Evolutionary conservation across 352 stramenopile species (phyloP).

Genomic region (Globisporangium emineosum): DNA sequence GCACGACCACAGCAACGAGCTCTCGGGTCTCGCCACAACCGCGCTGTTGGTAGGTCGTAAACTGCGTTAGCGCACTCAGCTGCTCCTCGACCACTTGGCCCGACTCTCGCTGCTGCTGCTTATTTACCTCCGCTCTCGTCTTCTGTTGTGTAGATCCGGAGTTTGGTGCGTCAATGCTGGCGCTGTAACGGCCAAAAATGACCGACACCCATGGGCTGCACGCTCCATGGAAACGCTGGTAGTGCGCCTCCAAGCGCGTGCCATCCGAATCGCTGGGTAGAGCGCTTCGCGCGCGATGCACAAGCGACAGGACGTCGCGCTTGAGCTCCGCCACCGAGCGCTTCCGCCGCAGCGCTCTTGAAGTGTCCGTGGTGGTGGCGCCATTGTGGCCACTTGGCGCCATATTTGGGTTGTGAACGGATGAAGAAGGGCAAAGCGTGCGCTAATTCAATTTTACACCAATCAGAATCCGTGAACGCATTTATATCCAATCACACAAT

Average conservation of each 20-base stretch:
- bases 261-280: not conserved
- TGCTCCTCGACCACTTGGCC: slow-evolving; percentile 1
- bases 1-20: slow-evolving; percentile 9
- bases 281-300: slow-evolving; percentile 4
- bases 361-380: not conserved
- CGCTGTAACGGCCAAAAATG: not conserved
- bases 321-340: slow-evolving; percentile 16
- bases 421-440: not conserved
- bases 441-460: not conserved
- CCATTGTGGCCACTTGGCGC: not conserved
- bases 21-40: not conserved
- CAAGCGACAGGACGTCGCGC: slow-evolving; percentile 23
- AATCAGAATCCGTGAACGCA: not conserved
- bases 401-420: not conserved
- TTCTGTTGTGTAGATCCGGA: not conserved
- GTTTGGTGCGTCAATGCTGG: not conserved
- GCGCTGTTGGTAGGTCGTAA: not conserved
- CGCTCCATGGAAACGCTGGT: not conserved
- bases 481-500: not conserved
- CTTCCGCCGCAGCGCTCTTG: not conserved
- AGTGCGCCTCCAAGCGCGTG: not conserved
- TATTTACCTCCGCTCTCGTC: not conserved
- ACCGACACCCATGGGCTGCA: slow-evolving; percentile 2
- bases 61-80: not conserved
- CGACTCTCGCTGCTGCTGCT: slow-evolving; percentile 2